A percentile compares a stretch with the other conserved stretches of the same genome.
phyloP scores from a whole-genome alignment of 768 basidiomycete genomes.

The Trametes punicea region DNA sequence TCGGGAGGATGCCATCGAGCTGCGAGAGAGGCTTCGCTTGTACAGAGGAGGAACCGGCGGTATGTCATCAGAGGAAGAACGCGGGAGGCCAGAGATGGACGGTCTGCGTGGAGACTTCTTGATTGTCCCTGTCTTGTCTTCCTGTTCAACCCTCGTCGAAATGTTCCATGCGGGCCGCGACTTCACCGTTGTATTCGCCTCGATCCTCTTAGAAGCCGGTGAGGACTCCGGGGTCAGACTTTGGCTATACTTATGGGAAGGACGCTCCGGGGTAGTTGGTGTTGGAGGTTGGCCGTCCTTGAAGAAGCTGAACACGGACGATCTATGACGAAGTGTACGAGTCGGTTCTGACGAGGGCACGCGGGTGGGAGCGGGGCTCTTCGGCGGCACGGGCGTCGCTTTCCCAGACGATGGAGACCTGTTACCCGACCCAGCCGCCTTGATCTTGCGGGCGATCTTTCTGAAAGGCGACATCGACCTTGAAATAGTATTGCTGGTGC shows the following conservation, averaged over 20 bases:
- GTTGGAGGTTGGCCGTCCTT: conserved; percentile 37
- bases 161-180: conserved; percentile 64
- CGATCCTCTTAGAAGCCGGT: conserved; percentile 41
- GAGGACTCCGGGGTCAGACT: conserved; percentile 73
- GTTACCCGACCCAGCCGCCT: conserved; percentile 38
- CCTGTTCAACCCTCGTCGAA: conserved; percentile 69
- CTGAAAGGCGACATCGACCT: conserved; percentile 79
- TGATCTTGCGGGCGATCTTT: conserved; percentile 71
- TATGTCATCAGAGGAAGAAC: conserved; percentile 29
- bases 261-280: conserved; percentile 54
- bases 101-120: conserved; percentile 51
- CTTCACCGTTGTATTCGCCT: conserved; percentile 41
- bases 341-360: conserved; percentile 55
- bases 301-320: conserved; percentile 61
- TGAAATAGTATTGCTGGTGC: conserved; percentile 56
- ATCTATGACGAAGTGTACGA: conserved; percentile 51
- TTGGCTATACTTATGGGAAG: conserved; percentile 63
- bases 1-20: conserved; percentile 73
- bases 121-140: conserved; percentile 43
- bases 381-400: conserved; percentile 41
- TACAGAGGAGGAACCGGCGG: conserved; percentile 38
- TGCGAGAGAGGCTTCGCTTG: conserved; percentile 65
- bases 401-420: conserved; percentile 30
- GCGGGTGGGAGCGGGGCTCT: conserved; percentile 35
- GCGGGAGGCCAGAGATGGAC: conserved; percentile 23